Evolutionary conservation across 768 basidiomycete genomes (phyloP).

Genomic region (Kondoa subrosea): DNA sequence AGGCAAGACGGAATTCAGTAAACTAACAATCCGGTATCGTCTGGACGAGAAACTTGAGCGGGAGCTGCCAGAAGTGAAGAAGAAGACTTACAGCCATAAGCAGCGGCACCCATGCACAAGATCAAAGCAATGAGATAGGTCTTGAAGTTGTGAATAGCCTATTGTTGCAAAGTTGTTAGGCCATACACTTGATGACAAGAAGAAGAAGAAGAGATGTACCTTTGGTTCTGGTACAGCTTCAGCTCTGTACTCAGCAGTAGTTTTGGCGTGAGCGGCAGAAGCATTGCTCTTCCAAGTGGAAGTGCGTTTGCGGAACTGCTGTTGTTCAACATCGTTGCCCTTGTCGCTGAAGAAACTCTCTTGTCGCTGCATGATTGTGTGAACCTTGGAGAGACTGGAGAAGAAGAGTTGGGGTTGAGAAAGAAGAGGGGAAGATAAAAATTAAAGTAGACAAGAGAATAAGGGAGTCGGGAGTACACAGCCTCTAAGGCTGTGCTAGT

Average conservation of each 20-base stretch:
- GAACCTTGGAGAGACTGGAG: not conserved
- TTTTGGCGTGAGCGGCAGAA: constrained; percentile 2
- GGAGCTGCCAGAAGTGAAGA: too few species aligned
- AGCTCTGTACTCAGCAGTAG: constrained; percentile 12
- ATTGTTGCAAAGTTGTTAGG: not conserved
- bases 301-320: constrained; percentile 8
- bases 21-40: constrained; percentile 6
- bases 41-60: too few species aligned
- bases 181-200: not conserved
- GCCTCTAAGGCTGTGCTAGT: too few species aligned
- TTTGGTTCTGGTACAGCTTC: constrained; percentile 13
- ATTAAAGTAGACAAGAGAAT: too few species aligned
- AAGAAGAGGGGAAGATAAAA: not conserved
- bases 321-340: not conserved
- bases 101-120: constrained; percentile 24
- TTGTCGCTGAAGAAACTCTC: not conserved
- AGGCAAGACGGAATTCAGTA: too few species aligned
- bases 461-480: too few species aligned
- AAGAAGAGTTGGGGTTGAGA: not conserved
- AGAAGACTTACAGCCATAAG: too few species aligned
- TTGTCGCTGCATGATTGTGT: not conserved
- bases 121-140: constrained; percentile 20
- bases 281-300: constrained; percentile 11
- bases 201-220: not conserved
- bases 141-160: constrained; percentile 17